Base-by-base conservation (phyloP, 495 filamentous ascomycete genomes). In the Xylaria venustula region DNA sequence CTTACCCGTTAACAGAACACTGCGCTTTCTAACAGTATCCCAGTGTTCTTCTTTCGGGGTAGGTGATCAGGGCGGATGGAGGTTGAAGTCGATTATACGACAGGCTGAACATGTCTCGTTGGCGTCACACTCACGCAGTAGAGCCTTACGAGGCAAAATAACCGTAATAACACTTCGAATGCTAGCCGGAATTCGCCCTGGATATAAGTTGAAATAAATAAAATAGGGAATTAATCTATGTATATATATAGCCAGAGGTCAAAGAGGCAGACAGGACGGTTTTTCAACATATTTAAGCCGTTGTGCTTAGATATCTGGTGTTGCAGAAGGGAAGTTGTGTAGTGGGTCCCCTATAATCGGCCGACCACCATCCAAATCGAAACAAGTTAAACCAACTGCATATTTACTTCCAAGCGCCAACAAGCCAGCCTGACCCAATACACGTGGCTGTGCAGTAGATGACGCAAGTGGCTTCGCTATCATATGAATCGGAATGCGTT, bases 391-490 rank as follows among this genome's bases (percentile, higher is more conserved):
- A 47, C 45, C 46, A 48, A 48, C 46, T 48, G 46, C 46, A 28
- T 48, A 48, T 48, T 48, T 48, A 48, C n/a, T 23, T 48, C 46
- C n/a, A 19, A 50, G 26, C 47, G 47, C 47, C 47, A 50, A 50
- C 25, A 3, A 25, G 46, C 46, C 46, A 48, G 46, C 46, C 46
- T 30, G n/a, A n/a, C n/a, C n/a, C n/a, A n/a, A n/a, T n/a, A n/a
- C 46, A 30, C 25, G 25, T 30, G 15, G 46, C 25, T 48, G 17
- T 48, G 46, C 25, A 48, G 46, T 20, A 30, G 25, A 25, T 48
- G 23, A 48, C 26, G 11, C 46, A 48, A 48, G 12, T 28, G 46
- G 46, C 46, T 28, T 28, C 12, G 46, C 46, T 7, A 48, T 48
- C 23, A 48, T 28, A 11, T 15, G 46, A 48, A 48, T 48, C 46